Evolutionary conservation across 2,329 filamentous ascomycete genomes (phyloP).

Genomic region (Talaromyces atroroseus): DNA sequence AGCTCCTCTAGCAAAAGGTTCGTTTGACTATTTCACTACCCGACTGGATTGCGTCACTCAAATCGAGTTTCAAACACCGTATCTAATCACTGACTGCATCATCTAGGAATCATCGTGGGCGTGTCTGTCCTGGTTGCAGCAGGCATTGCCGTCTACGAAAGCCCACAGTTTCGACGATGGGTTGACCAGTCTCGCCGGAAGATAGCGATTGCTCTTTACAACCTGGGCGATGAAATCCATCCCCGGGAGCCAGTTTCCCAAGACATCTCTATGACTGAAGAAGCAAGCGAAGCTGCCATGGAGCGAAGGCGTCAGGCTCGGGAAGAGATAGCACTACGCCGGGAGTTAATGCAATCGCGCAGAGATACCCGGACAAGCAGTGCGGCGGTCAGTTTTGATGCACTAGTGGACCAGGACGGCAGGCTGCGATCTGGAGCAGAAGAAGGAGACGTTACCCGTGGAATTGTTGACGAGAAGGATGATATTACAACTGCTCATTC

Average conservation of each 20-base stretch:
- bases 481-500: conserved; percentile 25
- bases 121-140: conserved; percentile 58
- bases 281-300: conserved; percentile 38
- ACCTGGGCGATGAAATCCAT: conserved; percentile 56
- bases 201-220: conserved; percentile 55
- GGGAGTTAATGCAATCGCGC: conserved; percentile 35
- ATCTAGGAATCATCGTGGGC: conserved; percentile 56
- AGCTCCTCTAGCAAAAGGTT: conserved; percentile 45
- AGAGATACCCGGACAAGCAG: conserved; percentile 16
- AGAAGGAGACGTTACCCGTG: neutral
- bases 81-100: conserved; percentile 15
- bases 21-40: conserved; percentile 14
- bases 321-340: conserved; percentile 42
- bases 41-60: neutral
- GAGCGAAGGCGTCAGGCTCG: conserved; percentile 40
- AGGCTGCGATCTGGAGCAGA: conserved; percentile 19
- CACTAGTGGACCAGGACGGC: conserved; percentile 41
- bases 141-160: conserved; percentile 59
- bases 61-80: neutral
- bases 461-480: conserved; percentile 7
- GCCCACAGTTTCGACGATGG: conserved; percentile 59
- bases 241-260: conserved; percentile 35
- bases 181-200: conserved; percentile 56
- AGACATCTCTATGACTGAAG: conserved; percentile 46
- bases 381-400: conserved; percentile 36